Conservation (phyloP, 352 stramenopile genomes). For the Pythium periplocum region DNA sequence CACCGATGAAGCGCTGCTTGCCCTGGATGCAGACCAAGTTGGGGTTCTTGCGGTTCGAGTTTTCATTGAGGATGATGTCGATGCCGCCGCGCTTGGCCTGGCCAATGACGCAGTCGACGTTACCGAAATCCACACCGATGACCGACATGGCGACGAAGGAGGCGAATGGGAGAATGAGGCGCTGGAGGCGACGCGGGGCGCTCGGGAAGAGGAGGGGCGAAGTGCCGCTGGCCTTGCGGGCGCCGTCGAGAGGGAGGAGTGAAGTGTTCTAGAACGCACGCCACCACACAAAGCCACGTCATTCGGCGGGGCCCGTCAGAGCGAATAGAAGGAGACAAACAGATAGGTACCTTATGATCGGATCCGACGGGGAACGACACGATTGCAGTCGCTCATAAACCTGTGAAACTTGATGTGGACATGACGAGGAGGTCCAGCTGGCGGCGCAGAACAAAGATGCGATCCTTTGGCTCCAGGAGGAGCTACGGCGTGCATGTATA, state of each 20-base stretch:
- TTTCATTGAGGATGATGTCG: conserved; percentile 99
- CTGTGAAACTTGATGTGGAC: too few relatives aligned
- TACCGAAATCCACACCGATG: conserved; percentile 97
- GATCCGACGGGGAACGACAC: too few relatives aligned
- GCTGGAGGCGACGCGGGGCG: background rate
- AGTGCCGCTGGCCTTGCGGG: conserved; percentile 8
- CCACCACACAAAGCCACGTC: background rate
- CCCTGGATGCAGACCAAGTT: conserved; percentile 85
- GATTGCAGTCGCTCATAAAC: too few relatives aligned
- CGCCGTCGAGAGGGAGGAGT: conserved; percentile 7
- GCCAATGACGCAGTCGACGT: conserved; percentile 94
- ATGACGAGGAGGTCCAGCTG: too few relatives aligned
- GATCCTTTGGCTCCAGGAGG: too few relatives aligned
- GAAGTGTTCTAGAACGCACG: conserved; percentile 18
- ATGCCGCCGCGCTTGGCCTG: conserved; percentile 96
- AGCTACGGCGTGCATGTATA: too few relatives aligned
- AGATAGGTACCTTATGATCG: too few relatives aligned
- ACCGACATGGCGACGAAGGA: conserved; percentile 87
- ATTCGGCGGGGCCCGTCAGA: background rate
- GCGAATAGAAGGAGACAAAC: background rate
- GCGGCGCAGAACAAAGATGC: too few relatives aligned
- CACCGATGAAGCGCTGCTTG: conserved; percentile 93
- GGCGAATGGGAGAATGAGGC: conserved; percentile 8
- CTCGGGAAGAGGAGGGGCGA: background rate
- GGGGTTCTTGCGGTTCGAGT: conserved; percentile 98